Base-by-base conservation (phyloP, 140 eudicot species). In the Senecio squalidus region DNA sequence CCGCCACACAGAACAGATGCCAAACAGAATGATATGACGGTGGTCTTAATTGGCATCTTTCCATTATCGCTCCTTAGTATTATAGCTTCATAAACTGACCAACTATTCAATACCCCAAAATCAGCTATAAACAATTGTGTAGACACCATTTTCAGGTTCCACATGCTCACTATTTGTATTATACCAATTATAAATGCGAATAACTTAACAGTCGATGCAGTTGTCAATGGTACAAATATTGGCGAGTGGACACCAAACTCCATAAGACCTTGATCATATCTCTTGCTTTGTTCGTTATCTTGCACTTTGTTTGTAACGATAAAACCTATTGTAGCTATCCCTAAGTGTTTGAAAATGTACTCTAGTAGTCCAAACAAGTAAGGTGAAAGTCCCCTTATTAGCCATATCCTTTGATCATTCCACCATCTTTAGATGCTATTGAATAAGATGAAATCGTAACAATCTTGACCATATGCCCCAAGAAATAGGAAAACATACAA, bases 371-470 rank as follows among this genome's bases (percentile, higher is more conserved):
- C 88, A 47, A 84, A 77, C 26, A 80, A 38, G 62, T 43, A 71
- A 9, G 82, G 62, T 4, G 94, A 77, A 6, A 84, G 65, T 25
- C 88, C 84, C 66, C 60, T 74, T 5, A 77, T 56, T 61, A 84
- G 44, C 94, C 84, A 80, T 48, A 84, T 80, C 47, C 94, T 78
- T 69, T 80, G 94, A 40, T 81, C 81, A 39, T 55, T 77, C 84
- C 84, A 80, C 94, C 88, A 84, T 52, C 73, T 77, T 43, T 70
- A 70, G 11, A 75, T 84, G 21, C 82, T 72, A 8, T 48, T 30
- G 28, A 57, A 64, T 34, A 72, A 62, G 15, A 80, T 68, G 78
- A 71, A 77, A 34, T 80, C 88, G 7, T 80, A 45, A 50, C 76
- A 81, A 56, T 84, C 94, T 74, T 84, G 81, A 23, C 21, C 74